A percentile compares a stretch with the other conserved stretches of the same genome.
Conservation (phyloP, 768 basidiomycete species). For the Baorangia bicolor region DNA sequence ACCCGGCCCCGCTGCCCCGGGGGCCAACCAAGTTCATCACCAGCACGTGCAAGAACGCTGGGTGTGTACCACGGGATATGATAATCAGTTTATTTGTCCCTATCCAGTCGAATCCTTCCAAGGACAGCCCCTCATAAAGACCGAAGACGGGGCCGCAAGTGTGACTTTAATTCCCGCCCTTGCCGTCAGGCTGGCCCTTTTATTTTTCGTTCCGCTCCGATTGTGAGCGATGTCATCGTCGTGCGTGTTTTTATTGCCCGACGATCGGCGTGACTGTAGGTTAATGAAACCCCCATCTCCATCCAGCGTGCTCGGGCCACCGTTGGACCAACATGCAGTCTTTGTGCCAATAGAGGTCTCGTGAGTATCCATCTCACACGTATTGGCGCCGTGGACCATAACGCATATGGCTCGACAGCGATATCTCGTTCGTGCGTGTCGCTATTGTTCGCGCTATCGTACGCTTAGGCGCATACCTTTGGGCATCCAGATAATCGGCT, state of each 20-base stretch:
- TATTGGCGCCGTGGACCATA: not conserved
- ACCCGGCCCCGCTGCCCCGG: not conserved
- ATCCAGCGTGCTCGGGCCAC: not conserved
- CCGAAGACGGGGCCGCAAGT: too few relatives aligned
- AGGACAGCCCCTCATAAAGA: not conserved
- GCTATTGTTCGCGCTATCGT: not conserved
- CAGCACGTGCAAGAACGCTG: not conserved
- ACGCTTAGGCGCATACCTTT: not conserved
- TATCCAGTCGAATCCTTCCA: not conserved
- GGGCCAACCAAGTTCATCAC: not conserved
- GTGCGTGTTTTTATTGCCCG: not conserved
- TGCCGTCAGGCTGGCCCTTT: not conserved
- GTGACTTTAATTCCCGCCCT: not conserved
- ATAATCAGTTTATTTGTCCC: not conserved
- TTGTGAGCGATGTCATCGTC: not conserved
- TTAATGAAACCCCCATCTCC: not conserved
- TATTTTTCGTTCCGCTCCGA: not conserved
- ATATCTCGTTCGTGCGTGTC: conserved; percentile 5
- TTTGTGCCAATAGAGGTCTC: conserved; percentile 5
- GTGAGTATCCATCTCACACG: not conserved
- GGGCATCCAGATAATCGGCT: conserved; percentile 1
- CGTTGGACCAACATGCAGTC: not conserved
- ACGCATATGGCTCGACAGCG: not conserved
- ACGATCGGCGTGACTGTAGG: not conserved
- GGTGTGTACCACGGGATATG: not conserved